phyloP scores from a whole-genome alignment of 2,329 filamentous ascomycete genomes.

The Xylariaceae sp. region DNA sequence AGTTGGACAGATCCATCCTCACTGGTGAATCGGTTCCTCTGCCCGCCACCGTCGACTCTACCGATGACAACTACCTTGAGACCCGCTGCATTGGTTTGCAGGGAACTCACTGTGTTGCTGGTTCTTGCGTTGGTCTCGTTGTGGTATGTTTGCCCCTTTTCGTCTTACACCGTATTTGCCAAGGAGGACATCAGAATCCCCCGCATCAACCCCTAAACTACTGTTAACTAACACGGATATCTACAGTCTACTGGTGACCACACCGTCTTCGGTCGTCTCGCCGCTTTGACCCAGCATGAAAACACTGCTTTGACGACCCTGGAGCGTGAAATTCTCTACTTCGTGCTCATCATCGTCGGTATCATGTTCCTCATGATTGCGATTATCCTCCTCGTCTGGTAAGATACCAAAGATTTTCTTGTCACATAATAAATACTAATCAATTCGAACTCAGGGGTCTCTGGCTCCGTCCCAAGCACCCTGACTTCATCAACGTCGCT shows the following conservation, averaged over 20 bases:
- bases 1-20: conserved; percentile 68
- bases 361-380: conserved; percentile 63
- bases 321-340: conserved; percentile 67
- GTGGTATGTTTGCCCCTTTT: conserved; percentile 36
- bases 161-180: not conserved
- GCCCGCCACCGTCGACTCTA: conserved; percentile 57
- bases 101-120: conserved; percentile 72
- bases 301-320: conserved; percentile 63
- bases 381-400: conserved; percentile 63
- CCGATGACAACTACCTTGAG: conserved; percentile 70
- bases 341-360: conserved; percentile 63
- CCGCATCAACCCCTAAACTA: not conserved
- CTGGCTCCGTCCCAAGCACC: conserved; percentile 63
- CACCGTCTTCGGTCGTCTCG: conserved; percentile 72
- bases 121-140: conserved; percentile 60
- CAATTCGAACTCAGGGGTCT: conserved; percentile 46
- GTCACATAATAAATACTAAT: conserved; percentile 35
- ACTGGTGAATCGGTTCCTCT: conserved; percentile 60
- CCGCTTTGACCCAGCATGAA: conserved; percentile 64
- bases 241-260: conserved; percentile 58
- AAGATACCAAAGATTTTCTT: conserved; percentile 2
- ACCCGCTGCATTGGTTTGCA: conserved; percentile 71
- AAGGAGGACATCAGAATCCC: not conserved
- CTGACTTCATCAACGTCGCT: conserved; percentile 66
- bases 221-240: not conserved